Base-by-base conservation (phyloP, 164 flowering plant species). In the Stephania yunnanensis region DNA sequence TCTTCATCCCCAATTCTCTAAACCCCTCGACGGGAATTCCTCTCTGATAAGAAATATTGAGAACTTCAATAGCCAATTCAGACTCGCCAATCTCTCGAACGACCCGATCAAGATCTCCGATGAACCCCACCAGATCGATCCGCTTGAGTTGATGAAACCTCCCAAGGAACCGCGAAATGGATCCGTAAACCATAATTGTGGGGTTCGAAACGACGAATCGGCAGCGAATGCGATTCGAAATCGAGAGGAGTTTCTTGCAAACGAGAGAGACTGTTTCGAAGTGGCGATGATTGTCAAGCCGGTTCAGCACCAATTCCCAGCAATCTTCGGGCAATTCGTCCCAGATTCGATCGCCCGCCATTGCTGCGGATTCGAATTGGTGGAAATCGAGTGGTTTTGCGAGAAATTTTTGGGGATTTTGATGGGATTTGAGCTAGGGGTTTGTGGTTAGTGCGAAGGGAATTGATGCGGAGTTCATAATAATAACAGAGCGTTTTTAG, bases 271-370 rank as follows among this genome's bases (percentile, higher is more conserved):
- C 71, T 2, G 89, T 53, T 53, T 88, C 87, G 1, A 83, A 73
- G 78, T 83, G 73, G 42, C 77, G 77, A 45, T 79, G 30, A 17
- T 65, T 73, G 66, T 80, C 69, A 46, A 87, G 74, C 19, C 19
- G 63, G 12, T 30, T 65, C 71, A 87, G 73, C 29, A 88, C 83
- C 67, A 72, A 46, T 45, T 85, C 89, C 93, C 88, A 91, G 75
- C 87, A 83, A 71, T 91, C 92, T 11, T 79, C 79, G 0, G 91
- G 94, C 61, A 90, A 50, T 13, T 85, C 85, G 53, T 70, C 22
- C 15, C 73, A 58, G 10, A 12, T 20, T 36, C 69, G 25, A 8
- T 66, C 31, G 6, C 75, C 69, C 20, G 71, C 64, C 83, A 78
- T 82, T 63, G 65, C 46, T 19, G 12, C 69, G 19, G 42, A 66